Evolutionary conservation across 1,284 basidiomycete species (phyloP).

Genomic region (Heterobasidion annosum): DNA sequence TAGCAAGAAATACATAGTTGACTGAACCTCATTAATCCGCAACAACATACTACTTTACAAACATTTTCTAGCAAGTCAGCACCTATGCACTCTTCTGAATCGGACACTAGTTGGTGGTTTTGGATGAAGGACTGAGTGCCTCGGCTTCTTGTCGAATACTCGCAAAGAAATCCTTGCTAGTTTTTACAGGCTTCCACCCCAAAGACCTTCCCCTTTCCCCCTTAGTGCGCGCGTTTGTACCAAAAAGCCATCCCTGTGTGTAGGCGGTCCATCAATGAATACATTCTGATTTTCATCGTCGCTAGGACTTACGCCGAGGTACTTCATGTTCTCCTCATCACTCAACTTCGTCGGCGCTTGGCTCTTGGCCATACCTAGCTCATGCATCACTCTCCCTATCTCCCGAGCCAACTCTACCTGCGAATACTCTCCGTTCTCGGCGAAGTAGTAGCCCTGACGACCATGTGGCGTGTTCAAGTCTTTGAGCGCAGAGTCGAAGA

Average conservation of each 20-base stretch:
- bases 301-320: neutral
- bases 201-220: neutral
- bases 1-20: too few species aligned
- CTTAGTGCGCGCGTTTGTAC: neutral
- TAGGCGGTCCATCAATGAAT: neutral
- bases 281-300: too few species aligned
- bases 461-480: slow-evolving; percentile 11
- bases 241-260: neutral
- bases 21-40: too few species aligned
- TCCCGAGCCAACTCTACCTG: slow-evolving; percentile 26
- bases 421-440: slow-evolving; percentile 17
- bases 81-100: too few species aligned
- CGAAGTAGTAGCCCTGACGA: slow-evolving; percentile 17
- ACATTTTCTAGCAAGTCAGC: too few species aligned
- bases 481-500: slow-evolving; percentile 11
- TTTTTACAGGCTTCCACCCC: slow-evolving; percentile 3
- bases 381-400: slow-evolving; percentile 36
- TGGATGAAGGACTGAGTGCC: neutral
- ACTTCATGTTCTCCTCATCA: slow-evolving; percentile 22
- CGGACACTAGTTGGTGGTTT: too few species aligned
- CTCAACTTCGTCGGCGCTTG: slow-evolving; percentile 11
- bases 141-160: neutral
- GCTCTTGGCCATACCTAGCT: slow-evolving; percentile 17
- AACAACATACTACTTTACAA: too few species aligned
- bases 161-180: neutral